phyloP scores from a whole-genome alignment of 2,329 filamentous ascomycete species.

The Colletotrichum liriopes region DNA sequence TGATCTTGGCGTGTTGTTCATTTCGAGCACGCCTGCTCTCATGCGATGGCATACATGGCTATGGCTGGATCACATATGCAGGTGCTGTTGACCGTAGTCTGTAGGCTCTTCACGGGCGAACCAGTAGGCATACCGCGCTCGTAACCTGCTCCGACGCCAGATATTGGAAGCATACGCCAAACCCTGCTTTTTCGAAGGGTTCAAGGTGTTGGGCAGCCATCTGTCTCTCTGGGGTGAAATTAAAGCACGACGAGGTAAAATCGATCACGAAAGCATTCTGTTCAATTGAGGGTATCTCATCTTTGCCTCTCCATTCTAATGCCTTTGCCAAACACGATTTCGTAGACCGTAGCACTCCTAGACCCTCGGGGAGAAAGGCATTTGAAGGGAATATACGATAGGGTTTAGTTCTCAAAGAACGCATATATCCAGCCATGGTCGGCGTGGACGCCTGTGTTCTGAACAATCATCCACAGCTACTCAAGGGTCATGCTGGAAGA shows the following conservation, averaged over 20 bases:
- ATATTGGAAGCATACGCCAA: background rate
- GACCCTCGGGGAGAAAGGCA: too few species aligned
- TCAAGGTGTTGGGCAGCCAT: too few species aligned
- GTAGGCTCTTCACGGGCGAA: background rate
- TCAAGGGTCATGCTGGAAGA: background rate
- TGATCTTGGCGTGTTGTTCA: background rate
- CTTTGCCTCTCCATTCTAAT: background rate
- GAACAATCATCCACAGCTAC: too few species aligned
- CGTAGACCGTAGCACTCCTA: background rate
- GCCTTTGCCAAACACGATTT: background rate
- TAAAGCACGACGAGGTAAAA: background rate
- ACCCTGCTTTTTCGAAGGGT: background rate
- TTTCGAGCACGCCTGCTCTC: background rate
- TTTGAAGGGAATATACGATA: background rate
- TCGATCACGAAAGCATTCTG: background rate
- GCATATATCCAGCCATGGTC: too few species aligned
- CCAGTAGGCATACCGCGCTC: background rate
- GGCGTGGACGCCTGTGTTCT: background rate
- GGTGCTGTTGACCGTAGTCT: background rate
- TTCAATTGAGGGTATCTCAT: background rate
- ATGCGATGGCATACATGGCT: background rate
- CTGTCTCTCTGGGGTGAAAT: too few species aligned
- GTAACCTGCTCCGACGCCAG: background rate
- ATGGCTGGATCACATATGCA: background rate
- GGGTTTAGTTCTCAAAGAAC: background rate